phyloP scores from a whole-genome alignment of 768 basidiomycete species.

The Suillus occidentalis region DNA sequence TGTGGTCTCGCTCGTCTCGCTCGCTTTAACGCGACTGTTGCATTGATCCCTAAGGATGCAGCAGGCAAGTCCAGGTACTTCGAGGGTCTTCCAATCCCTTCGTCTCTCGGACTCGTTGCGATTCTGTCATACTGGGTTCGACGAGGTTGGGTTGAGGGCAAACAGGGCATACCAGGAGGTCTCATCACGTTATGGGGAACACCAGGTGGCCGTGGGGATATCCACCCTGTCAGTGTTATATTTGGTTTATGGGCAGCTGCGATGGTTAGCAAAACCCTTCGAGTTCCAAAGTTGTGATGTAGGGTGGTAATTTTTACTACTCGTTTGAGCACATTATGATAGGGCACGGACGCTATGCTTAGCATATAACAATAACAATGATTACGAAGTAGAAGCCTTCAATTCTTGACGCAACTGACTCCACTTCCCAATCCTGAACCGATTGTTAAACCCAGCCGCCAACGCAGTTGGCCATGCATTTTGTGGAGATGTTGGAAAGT shows the following conservation, averaged over 20 bases:
- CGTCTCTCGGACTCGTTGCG: constrained; percentile 77
- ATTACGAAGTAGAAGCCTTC: not conserved
- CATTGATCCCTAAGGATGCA: constrained; percentile 83
- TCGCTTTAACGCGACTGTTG: constrained; percentile 98
- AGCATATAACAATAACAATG: not conserved
- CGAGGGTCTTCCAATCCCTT: constrained; percentile 96
- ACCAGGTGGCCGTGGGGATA: constrained; percentile 73
- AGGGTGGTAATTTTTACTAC: constrained; percentile 3
- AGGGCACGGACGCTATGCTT: not conserved
- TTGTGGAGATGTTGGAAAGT: too few species aligned
- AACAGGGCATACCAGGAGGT: constrained; percentile 73
- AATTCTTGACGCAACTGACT: too few species aligned
- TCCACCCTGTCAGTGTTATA: constrained; percentile 78
- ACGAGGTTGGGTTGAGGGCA: constrained; percentile 81
- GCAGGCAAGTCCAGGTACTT: constrained; percentile 93
- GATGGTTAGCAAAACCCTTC: constrained; percentile 97
- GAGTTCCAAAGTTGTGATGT: constrained; percentile 72
- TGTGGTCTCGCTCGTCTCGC: constrained; percentile 96
- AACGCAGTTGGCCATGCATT: too few species aligned
- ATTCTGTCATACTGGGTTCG: constrained; percentile 81
- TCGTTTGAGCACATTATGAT: constrained; percentile 1
- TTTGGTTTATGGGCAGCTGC: constrained; percentile 88
- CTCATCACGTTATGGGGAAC: constrained; percentile 72
- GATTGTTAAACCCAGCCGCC: too few species aligned
- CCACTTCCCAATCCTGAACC: too few species aligned